phyloP scores from a whole-genome alignment of 2,329 filamentous ascomycete species.

The Lomentospora prolificans region DNA sequence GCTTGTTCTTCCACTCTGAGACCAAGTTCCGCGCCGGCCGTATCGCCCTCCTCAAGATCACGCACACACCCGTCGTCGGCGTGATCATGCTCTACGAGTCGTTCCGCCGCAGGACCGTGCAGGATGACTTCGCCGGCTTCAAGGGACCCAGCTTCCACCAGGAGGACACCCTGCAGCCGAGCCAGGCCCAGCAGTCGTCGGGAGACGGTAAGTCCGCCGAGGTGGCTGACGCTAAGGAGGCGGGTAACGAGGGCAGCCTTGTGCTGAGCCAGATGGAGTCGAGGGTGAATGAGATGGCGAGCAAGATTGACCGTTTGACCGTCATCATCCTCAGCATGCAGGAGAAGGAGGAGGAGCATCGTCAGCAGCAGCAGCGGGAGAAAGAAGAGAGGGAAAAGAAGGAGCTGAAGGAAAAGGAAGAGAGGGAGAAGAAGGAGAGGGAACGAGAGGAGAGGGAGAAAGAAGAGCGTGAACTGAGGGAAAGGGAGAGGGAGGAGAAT shows the following conservation, averaged over 20 bases:
- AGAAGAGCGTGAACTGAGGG: neutral
- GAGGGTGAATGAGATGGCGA: constrained; percentile 42
- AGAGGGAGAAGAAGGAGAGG: constrained; percentile 48
- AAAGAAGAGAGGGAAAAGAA: constrained; percentile 1
- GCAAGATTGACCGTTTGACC: constrained; percentile 50
- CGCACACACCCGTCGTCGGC: constrained; percentile 59
- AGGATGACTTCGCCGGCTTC: constrained; percentile 37
- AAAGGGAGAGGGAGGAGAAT: neutral
- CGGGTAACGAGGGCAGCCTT: neutral
- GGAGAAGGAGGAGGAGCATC: constrained; percentile 17
- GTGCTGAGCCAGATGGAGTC: constrained; percentile 28
- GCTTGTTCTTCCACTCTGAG: constrained; percentile 56
- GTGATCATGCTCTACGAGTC: constrained; percentile 60
- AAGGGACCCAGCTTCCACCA: constrained; percentile 29
- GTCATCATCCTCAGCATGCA: constrained; percentile 41
- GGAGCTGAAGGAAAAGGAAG: neutral
- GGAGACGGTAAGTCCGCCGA: neutral
- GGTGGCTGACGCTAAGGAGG: neutral
- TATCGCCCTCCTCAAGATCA: constrained; percentile 52
- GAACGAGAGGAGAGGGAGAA: neutral
- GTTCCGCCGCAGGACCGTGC: constrained; percentile 27
- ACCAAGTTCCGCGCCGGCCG: constrained; percentile 51
- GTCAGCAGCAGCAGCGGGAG: neutral
- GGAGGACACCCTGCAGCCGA: constrained; percentile 10
- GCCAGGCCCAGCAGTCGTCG: constrained; percentile 12